Evolutionary conservation across 495 filamentous ascomycete species (phyloP).

Genomic region (Acidomyces sp.): DNA sequence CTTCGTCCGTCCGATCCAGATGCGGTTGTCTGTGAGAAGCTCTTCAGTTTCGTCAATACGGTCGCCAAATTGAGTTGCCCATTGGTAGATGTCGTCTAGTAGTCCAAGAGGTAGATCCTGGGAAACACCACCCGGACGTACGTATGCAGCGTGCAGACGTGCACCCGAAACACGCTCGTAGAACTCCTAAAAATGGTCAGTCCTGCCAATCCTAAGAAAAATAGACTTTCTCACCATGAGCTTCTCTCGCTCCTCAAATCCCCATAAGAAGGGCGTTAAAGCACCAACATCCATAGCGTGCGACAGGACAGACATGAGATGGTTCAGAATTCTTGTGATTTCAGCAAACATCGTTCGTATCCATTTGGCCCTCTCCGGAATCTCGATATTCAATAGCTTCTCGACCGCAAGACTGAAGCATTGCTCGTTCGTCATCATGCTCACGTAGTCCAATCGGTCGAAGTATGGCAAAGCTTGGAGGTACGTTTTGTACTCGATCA

Average conservation of each 20-base stretch:
- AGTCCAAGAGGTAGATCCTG: slow-evolving; percentile 91
- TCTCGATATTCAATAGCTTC: slow-evolving; percentile 95
- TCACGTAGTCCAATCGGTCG: slow-evolving; percentile 96
- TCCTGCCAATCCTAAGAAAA: too few species aligned
- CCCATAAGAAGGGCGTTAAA: slow-evolving; percentile 97
- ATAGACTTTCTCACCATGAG: slow-evolving; percentile 66
- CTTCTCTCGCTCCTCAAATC: slow-evolving; percentile 99
- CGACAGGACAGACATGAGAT: slow-evolving; percentile 93
- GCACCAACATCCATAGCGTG: slow-evolving; percentile 99
- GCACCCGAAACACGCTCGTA: slow-evolving; percentile 98
- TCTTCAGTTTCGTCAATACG: slow-evolving; percentile 99
- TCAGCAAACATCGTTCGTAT: slow-evolving; percentile 95
- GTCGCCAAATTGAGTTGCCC: slow-evolving; percentile 98
- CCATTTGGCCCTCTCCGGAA: slow-evolving; percentile 90
- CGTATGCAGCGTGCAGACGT: slow-evolving; percentile 94
- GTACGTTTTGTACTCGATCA: slow-evolving; percentile 99
- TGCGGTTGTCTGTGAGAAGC: slow-evolving; percentile 96
- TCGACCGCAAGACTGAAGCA: slow-evolving; percentile 90
- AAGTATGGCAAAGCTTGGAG: slow-evolving; percentile 98
- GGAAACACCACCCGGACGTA: slow-evolving; percentile 91
- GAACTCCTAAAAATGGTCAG: slow-evolving; percentile 62
- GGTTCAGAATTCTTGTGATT: slow-evolving; percentile 89
- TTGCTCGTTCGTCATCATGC: slow-evolving; percentile 99
- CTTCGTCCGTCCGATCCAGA: slow-evolving; percentile 89
- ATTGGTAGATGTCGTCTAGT: slow-evolving; percentile 98